Base-by-base conservation (phyloP, 2,329 filamentous ascomycete genomes). In the Raffaelea albimanens region DNA sequence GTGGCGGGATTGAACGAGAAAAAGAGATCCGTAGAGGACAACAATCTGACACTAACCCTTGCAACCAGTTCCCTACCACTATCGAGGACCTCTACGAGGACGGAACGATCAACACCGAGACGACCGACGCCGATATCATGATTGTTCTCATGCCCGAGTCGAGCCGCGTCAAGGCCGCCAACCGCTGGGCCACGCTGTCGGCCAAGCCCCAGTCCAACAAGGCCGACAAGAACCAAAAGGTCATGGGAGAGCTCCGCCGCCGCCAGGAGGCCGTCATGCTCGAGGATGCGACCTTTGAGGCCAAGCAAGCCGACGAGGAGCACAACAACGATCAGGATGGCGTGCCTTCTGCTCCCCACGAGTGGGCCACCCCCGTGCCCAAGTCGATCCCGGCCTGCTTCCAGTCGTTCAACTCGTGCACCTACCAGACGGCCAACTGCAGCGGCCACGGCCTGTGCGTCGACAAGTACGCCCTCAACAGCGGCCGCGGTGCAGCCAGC, bases 361-460 rank as follows among this genome's bases (percentile, higher is more conserved):
- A 22, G 11, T 61, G 41, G 14, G 56, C 53, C 45, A 40, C 55
- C 55, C 58, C 65, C 40, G 61, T 67, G 46, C 59, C 65, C 45
- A 49, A 57, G 45, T 59, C 66, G 49, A 72, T 90, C 42, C 83
- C 86, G 7, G 67, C 79, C 41, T 97, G 91, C 74, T 91, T 94
- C 71, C 63, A 71, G 45, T 82, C 82, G 2, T 67, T 80, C 56
- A 78, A 82, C 38, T 70, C 75, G 49, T 97, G 91, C 67, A 67
- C 75, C 44, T 72, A 73, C 49, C 71, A 69, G 38, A 98, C 93
- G 2, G 76, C 80, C 57, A 80, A 80, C 61, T 98, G 93, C 74
- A 87, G 85, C 14, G 81, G 84, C 47, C 89, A 93, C 64, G 93
- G 93, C 42, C 60, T 65, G 23, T 97, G 93, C 70, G 69, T 75